phyloP scores from a whole-genome alignment of 192 early-diverging fungal species.

The Backusella westeae region DNA sequence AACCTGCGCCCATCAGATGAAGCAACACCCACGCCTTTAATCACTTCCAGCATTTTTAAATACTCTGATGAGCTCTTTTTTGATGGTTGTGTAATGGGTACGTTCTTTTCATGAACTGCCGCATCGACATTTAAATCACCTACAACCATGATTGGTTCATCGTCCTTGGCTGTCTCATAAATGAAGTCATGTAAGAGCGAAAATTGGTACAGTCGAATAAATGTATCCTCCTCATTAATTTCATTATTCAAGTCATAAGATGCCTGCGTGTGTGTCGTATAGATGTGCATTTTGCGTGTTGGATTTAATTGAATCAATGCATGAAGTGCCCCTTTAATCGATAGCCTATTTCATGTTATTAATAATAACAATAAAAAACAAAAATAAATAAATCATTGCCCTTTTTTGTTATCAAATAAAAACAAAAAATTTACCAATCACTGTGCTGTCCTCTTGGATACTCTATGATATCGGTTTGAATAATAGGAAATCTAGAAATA shows the following conservation, averaged over 20 bases:
- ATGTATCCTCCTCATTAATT: slow-evolving; percentile 55
- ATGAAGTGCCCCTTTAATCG: slow-evolving; percentile 77
- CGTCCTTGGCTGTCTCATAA: slow-evolving; percentile 42
- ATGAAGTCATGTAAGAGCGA: slow-evolving; percentile 64
- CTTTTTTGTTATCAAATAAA: slow-evolving; percentile 9
- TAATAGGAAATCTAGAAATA: slow-evolving; percentile 71
- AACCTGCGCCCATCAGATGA: background rate
- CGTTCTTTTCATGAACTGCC: slow-evolving; percentile 25
- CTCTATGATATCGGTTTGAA: slow-evolving; percentile 50
- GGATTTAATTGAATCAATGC: slow-evolving; percentile 63
- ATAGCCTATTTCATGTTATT: slow-evolving; percentile 37
- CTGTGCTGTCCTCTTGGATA: slow-evolving; percentile 66
- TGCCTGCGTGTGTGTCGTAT: slow-evolving; percentile 86
- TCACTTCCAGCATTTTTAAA: slow-evolving; percentile 53
- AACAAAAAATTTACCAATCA: slow-evolving; percentile 59
- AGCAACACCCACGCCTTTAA: slow-evolving; percentile 38
- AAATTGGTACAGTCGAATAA: slow-evolving; percentile 63
- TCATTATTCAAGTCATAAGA: slow-evolving; percentile 56
- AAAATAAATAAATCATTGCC: background rate
- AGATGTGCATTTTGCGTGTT: slow-evolving; percentile 57
- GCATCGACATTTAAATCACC: slow-evolving; percentile 71
- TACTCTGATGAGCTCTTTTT: slow-evolving; percentile 51
- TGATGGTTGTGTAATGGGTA: slow-evolving; percentile 27
- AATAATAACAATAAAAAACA: slow-evolving; percentile 8
- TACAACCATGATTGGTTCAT: slow-evolving; percentile 29